Percentiles rank a stretch among this genome's conserved stretches.
Evolutionary conservation across 1,139 yeast species (phyloP).

Genomic region (Kodamaea sp.): DNA sequence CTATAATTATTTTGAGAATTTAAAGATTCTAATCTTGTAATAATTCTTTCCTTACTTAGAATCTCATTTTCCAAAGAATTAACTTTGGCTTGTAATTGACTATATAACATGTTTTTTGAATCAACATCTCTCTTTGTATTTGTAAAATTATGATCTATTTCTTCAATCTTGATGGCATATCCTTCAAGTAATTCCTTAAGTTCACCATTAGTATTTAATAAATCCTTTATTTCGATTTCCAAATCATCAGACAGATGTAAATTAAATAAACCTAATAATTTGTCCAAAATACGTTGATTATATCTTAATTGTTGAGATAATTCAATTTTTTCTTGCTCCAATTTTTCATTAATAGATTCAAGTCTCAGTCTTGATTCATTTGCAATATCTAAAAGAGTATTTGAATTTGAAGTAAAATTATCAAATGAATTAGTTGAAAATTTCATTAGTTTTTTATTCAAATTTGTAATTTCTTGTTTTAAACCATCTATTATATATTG

Average conservation of each 20-base stretch:
- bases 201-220: constrained; percentile 14
- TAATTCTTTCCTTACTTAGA: constrained; percentile 30
- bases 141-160: constrained; percentile 7
- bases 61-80: constrained; percentile 24
- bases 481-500: constrained; percentile 7
- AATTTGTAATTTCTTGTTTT: constrained; percentile 9
- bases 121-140: constrained; percentile 6
- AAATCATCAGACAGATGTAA: constrained; percentile 6
- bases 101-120: constrained; percentile 8
- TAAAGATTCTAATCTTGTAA: constrained; percentile 12
- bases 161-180: constrained; percentile 10
- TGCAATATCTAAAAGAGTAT: constrained; percentile 5
- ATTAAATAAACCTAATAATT: constrained; percentile 9
- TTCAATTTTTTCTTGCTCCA: constrained; percentile 4
- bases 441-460: constrained; percentile 8
- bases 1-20: constrained; percentile 5
- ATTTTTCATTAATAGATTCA: constrained; percentile 3
- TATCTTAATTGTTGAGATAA: constrained; percentile 6
- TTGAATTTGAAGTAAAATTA: constrained; percentile 2
- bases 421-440: neutral
- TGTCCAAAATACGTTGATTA: constrained; percentile 3
- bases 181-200: constrained; percentile 11
- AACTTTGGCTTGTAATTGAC: constrained; percentile 16
- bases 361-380: constrained; percentile 7
- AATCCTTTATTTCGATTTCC: constrained; percentile 13